Evolutionary conservation across 495 filamentous ascomycete genomes (phyloP), one percentile per base, ranked within the genome.

Genomic region (Astrocystis sublimbata): DNA sequence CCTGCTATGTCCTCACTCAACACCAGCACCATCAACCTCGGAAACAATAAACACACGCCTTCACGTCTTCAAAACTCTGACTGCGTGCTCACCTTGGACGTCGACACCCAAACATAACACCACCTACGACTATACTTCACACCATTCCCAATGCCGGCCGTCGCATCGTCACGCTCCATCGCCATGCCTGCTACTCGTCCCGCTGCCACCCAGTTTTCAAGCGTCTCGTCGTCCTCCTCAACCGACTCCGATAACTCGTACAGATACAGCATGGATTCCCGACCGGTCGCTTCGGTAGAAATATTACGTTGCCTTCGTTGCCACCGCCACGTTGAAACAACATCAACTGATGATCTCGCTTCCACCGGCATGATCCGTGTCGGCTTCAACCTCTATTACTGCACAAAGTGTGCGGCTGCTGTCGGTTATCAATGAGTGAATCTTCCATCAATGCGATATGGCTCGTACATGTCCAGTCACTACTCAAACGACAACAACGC

Each of bases 371-470:
- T 86, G 71, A 85, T 92, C 6, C 83, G 84, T 51, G 88, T 91
- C 64, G 87, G 88, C 28, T 88, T 87, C 76, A 91, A 91, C 66
- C 87, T 89, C 54, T 92, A 91, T 73, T 92, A 92, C 70, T 92
- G 89, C 76, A 84, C 81, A 56, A 85, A 88, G 30, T 92, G 89
- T 71, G 88, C 89, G 19, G 81, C 81, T 53, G 85, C 89, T 70
- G 87, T 90, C 26, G 89, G 89, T 62, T 92, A 85, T 60, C 82
- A 81, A 50, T 90, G 86, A 90, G 61, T 19, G 5, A 10, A 6
- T 17, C 42, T 10, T 12, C 1, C 35, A 31, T 10, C 15, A 8
- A 6, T 17, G 40, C 19, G 21, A 28, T 35, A 56, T 41, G 5
- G 15, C 12, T 46, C 10, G 47, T 40, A 36, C 40, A 30, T 46